Base-by-base conservation (phyloP, 164 flowering plant species). In the Macadamia integrifolia region DNA sequence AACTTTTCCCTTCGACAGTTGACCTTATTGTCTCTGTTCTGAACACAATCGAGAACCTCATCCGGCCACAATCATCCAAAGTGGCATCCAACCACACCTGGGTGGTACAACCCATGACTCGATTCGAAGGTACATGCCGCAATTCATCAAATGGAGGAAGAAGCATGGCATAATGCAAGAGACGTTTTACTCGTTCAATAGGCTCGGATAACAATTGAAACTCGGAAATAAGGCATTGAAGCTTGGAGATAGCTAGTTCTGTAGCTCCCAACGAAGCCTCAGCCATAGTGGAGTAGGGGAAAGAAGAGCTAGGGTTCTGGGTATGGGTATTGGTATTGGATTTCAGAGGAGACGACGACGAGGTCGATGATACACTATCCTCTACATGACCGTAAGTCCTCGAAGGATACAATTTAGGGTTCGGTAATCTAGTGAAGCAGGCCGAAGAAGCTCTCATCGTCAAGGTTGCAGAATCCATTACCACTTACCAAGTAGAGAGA, bases 51-150 rank as follows among this genome's bases (percentile, higher is more conserved):
- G 0, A 29, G 70, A 88, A 81, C 60, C 87, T 75, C 80, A 89
- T 75, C 70, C 74, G 78, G 60, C 85, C 83, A 0, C 65, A 73
- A 28, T 69, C 78, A 42, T 80, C 89, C 79, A 88, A 55, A 15
- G 55, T 40, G 60, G 72, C 91, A 35, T 76, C 78, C 66, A 90
- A 55, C 93, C 96, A 88, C 13, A 88, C 96, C 75, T 77, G 87
- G 2, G 88, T 82, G 30, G 88, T 82, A 70, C 96, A 90, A 2
- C 96, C 96, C 81, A 77, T 81, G n/a, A 90, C 92, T 17, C 88
- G 79, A 65, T 85, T 90, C 28, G 69, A 73, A 18, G 69, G 62
- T 2, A 71, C 75, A 42, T 81, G 78, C 17, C 69, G 60, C 18
- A 83, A 69, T 15, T 75, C 83, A 5, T 78, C 78, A 28, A 87